Evolutionary conservation across 2,329 filamentous ascomycete genomes (phyloP).

Genomic region (Ceratocystis cacaofunesta): DNA sequence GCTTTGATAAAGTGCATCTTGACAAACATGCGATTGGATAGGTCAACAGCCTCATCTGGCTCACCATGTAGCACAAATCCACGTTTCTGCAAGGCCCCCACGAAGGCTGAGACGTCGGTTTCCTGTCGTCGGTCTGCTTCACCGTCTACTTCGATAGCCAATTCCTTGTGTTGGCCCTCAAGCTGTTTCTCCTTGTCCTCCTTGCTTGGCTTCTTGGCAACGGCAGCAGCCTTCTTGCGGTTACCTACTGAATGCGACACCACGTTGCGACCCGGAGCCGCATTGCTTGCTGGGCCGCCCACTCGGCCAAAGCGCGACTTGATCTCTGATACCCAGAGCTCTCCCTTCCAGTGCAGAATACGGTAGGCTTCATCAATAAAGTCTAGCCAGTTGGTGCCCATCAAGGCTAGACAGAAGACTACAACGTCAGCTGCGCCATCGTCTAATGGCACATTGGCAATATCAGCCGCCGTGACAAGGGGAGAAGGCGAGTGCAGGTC

Average conservation of each 20-base stretch:
- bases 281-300: constrained; percentile 29
- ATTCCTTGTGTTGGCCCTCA: constrained; percentile 37
- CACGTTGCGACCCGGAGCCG: constrained; percentile 23
- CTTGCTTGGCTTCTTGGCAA: constrained; percentile 27
- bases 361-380: constrained; percentile 95
- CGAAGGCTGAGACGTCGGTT: constrained; percentile 76
- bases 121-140: constrained; percentile 48
- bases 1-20: constrained; percentile 89
- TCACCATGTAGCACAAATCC: constrained; percentile 72
- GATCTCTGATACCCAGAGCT: constrained; percentile 95
- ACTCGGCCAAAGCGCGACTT: constrained; percentile 59
- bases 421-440: constrained; percentile 70
- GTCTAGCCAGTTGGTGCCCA: constrained; percentile 97
- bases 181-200: constrained; percentile 31
- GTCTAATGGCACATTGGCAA: constrained; percentile 62
- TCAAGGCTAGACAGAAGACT: constrained; percentile 89
- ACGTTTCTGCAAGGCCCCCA: constrained; percentile 63
- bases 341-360: constrained; percentile 80
- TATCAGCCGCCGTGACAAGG: constrained; percentile 77
- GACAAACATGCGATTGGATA: constrained; percentile 96
- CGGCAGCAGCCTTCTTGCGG: constrained; percentile 37
- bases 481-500: constrained; percentile 67
- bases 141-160: constrained; percentile 59
- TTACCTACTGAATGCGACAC: constrained; percentile 60
- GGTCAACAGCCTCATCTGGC: constrained; percentile 48